These are phyloP conservation scores for Pseudocercospora pini-densiflorae DNA, from an alignment of 2,329 filamentous ascomycete genomes.

Conservation along the genomic window DNA sequence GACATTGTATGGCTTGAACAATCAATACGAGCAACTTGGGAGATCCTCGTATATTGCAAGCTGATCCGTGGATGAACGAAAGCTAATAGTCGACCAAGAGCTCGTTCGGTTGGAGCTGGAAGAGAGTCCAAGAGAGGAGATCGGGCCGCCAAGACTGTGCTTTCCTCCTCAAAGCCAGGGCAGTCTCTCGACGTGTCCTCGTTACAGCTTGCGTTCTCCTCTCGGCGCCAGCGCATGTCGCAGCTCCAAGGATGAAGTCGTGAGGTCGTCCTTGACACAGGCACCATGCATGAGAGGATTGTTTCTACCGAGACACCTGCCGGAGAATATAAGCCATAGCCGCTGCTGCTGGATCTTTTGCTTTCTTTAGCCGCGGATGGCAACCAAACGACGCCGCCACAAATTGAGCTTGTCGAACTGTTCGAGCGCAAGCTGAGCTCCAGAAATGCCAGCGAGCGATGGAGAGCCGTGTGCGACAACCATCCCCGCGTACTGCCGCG, in stretches of 20 bases:
- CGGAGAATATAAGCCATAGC: neutral
- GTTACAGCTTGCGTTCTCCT: too few species aligned
- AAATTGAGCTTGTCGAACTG: neutral
- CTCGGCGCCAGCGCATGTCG: too few species aligned
- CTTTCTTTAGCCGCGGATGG: neutral
- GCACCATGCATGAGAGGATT: neutral
- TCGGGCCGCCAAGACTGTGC: too few species aligned
- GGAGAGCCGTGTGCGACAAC: slow-evolving; percentile 6
- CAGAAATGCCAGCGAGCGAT: neutral
- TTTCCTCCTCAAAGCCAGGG: too few species aligned
- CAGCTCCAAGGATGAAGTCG: neutral
- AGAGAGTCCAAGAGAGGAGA: too few species aligned
- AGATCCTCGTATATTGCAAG: neutral
- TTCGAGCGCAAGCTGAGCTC: neutral
- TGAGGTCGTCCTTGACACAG: neutral
- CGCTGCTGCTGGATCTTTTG: neutral
- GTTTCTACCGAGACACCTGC: neutral
- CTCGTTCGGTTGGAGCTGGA: too few species aligned
- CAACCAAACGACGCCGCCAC: neutral
- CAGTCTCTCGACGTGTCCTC: too few species aligned
- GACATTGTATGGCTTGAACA: too few species aligned
- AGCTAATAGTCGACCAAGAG: too few species aligned
- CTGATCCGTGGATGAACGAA: neutral
- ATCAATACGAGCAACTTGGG: neutral
- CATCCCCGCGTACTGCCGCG: neutral